Percentiles rank a stretch among this genome's conserved stretches.
Conservation (phyloP, 768 basidiomycete genomes). For the Podaxis pistillaris region DNA sequence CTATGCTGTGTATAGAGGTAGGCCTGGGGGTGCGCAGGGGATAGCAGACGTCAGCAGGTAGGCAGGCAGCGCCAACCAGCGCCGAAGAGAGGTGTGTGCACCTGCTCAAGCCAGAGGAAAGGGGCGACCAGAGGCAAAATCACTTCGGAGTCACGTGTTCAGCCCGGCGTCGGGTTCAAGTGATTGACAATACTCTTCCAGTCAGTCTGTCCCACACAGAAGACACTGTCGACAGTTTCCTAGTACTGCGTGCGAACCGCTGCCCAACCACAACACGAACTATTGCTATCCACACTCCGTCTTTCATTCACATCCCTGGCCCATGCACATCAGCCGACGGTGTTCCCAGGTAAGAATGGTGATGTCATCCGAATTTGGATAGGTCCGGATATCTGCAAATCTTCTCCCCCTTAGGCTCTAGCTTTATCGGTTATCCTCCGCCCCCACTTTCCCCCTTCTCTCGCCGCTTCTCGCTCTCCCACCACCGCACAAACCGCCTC, state of each 20-base stretch:
- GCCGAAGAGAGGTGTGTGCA: neutral
- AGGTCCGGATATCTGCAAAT: neutral
- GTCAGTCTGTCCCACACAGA: neutral
- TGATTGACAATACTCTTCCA: neutral
- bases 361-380: neutral
- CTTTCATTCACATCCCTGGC: neutral
- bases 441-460: conserved; percentile 7
- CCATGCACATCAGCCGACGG: neutral
- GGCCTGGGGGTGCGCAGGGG: neutral
- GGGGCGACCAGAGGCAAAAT: conserved; percentile 8
- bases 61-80: conserved; percentile 2
- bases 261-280: neutral
- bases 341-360: neutral
- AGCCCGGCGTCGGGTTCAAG: neutral
- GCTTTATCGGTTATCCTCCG: neutral
- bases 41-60: neutral
- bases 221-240: neutral
- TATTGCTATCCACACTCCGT: neutral
- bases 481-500: conserved; percentile 54
- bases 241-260: neutral
- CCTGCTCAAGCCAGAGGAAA: neutral
- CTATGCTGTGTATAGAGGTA: neutral
- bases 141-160: neutral
- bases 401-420: neutral
- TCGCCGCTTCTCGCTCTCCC: conserved; percentile 27